Conservation (phyloP, 2,329 filamentous ascomycete species). For the Colletotrichum godetiae region DNA sequence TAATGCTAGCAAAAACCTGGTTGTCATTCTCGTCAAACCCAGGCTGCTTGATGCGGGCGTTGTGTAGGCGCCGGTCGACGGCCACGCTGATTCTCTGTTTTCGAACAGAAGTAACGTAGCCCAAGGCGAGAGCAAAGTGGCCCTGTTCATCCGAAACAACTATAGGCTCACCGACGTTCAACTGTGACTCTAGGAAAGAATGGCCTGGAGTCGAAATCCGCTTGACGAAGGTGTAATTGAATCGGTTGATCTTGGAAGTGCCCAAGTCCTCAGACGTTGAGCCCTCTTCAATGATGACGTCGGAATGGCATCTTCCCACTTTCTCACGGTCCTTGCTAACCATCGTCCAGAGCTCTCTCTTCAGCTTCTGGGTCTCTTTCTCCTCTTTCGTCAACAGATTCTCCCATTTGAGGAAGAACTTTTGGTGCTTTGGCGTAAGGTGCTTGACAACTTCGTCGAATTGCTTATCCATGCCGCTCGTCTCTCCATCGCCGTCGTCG, state of each 20-base stretch:
- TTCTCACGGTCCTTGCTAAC: constrained; percentile 88
- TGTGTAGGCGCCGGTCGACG: constrained; percentile 90
- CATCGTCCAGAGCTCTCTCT: constrained; percentile 96
- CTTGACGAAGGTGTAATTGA: constrained; percentile 86
- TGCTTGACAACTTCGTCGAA: constrained; percentile 86
- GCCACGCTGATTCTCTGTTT: constrained; percentile 85
- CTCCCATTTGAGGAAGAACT: constrained; percentile 97
- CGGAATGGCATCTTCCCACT: constrained; percentile 88
- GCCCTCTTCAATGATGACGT: constrained; percentile 84
- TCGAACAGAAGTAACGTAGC: constrained; percentile 84
- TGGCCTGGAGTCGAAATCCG: constrained; percentile 70
- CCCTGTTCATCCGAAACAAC: constrained; percentile 97
- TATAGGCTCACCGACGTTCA: constrained; percentile 87
- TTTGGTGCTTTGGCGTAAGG: constrained; percentile 77
- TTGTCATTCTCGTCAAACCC: constrained; percentile 83
- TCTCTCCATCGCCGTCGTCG: constrained; percentile 84
- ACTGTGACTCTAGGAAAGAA: constrained; percentile 91
- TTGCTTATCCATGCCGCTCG: constrained; percentile 82
- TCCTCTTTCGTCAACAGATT: constrained; percentile 93
- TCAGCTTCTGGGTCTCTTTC: constrained; percentile 85
- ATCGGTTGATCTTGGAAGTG: constrained; percentile 89
- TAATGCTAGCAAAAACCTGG: constrained; percentile 90
- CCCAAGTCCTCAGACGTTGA: constrained; percentile 77
- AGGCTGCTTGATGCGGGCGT: constrained; percentile 79
- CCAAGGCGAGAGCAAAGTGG: constrained; percentile 94